These are phyloP conservation scores for Boechera stricta DNA, from an alignment of 345 rosid species.

Conservation along the genomic window DNA sequence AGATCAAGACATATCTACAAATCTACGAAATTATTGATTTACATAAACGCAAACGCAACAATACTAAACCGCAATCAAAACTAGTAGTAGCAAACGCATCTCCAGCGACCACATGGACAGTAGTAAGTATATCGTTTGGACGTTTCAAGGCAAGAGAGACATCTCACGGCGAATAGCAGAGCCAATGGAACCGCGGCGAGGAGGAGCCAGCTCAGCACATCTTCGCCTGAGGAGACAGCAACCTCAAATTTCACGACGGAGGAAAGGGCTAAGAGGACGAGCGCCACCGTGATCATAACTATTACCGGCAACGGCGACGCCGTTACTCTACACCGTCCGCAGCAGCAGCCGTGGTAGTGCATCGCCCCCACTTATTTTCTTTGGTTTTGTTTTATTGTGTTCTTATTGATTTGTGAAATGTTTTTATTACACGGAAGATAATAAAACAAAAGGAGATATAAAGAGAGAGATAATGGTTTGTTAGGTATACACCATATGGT, in stretches of 20 bases:
- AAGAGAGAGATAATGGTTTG: conserved; percentile 37
- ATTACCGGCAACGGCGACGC: conserved; percentile 51
- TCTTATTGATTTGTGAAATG: conserved; percentile 18
- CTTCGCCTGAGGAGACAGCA: conserved; percentile 39
- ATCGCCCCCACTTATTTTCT: conserved; percentile 16
- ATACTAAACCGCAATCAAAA: conserved; percentile 36
- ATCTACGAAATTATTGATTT: conserved; percentile 19
- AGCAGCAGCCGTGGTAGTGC: conserved; percentile 54
- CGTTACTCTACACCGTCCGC: conserved; percentile 47
- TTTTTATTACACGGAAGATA: conserved; percentile 18
- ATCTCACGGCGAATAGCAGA: conserved; percentile 45
- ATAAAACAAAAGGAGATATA: not conserved
- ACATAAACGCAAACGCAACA: conserved; percentile 33
- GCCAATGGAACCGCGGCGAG: conserved; percentile 42
- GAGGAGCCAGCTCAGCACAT: conserved; percentile 52
- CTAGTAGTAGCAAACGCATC: conserved; percentile 47
- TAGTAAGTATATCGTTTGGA: conserved; percentile 30
- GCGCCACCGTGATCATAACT: conserved; percentile 53
- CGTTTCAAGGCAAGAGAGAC: conserved; percentile 47
- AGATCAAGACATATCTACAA: conserved; percentile 24
- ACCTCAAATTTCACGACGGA: conserved; percentile 49
- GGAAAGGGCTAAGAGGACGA: conserved; percentile 50
- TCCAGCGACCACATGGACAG: conserved; percentile 54
- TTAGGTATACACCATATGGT: conserved; percentile 38
- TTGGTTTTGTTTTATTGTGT: not conserved